phyloP scores from a whole-genome alignment of 495 filamentous ascomycete species.

The Aspergillus biplanus region DNA sequence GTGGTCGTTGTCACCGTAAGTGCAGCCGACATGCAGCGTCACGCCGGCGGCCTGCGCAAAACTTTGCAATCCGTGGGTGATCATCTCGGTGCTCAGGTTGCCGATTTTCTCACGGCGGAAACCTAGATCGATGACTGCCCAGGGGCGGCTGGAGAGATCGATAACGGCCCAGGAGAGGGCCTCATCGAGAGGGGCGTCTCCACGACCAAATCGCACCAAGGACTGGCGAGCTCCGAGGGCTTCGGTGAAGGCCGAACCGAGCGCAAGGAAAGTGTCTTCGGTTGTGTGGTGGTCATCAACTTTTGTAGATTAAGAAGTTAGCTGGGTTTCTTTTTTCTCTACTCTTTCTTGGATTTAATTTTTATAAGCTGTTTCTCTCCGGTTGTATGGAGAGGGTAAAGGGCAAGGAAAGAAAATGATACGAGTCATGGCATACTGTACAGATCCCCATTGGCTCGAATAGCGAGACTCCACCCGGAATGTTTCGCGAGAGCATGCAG shows the following conservation, averaged over 20 bases:
- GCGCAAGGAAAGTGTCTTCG: constrained; percentile 92
- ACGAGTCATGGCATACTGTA: constrained; percentile 64
- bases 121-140: constrained; percentile 76
- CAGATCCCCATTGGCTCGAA: constrained; percentile 84
- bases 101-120: constrained; percentile 90
- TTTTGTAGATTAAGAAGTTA: constrained; percentile 32
- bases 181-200: constrained; percentile 92
- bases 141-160: constrained; percentile 91
- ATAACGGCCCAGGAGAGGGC: constrained; percentile 92
- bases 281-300: constrained; percentile 99
- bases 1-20: constrained; percentile 91
- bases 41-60: constrained; percentile 91
- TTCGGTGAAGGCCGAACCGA: constrained; percentile 80
- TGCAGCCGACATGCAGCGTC: constrained; percentile 89
- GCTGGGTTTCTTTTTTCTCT: background rate
- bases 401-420: background rate
- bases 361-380: background rate
- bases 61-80: constrained; percentile 91
- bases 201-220: constrained; percentile 85
- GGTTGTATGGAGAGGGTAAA: background rate
- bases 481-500: constrained; percentile 96
- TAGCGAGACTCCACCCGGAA: constrained; percentile 83
- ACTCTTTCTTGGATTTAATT: no score
- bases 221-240: constrained; percentile 78
- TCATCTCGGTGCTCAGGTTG: constrained; percentile 92